phyloP scores from a whole-genome alignment of 2,329 filamentous ascomycete species.

The Seiridium cupressi region DNA sequence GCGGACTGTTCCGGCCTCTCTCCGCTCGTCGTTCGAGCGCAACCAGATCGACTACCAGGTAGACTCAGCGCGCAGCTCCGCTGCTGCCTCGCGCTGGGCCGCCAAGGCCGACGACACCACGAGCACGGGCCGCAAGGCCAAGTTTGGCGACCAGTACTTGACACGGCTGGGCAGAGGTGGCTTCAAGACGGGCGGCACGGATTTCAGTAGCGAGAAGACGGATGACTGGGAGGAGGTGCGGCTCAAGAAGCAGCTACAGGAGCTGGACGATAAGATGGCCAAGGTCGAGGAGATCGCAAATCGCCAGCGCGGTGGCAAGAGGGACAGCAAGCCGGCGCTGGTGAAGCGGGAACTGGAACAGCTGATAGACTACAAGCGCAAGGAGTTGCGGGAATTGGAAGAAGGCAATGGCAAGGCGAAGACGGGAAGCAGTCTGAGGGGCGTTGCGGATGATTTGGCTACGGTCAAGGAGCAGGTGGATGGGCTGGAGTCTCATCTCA shows the following conservation, averaged over 20 bases:
- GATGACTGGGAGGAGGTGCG: slow-evolving; percentile 98
- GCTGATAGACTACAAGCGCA: slow-evolving; percentile 90
- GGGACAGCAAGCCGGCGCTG: slow-evolving; percentile 81
- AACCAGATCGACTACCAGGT: slow-evolving; percentile 97
- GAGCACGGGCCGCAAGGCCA: slow-evolving; percentile 84
- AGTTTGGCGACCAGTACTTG: slow-evolving; percentile 96
- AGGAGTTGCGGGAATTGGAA: slow-evolving; percentile 73
- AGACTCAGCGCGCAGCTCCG: slow-evolving; percentile 66
- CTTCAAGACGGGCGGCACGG: slow-evolving; percentile 81
- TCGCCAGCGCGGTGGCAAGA: slow-evolving; percentile 59
- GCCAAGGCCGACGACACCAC: slow-evolving; percentile 77
- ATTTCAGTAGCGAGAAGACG: slow-evolving; percentile 81
- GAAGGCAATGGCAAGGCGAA: slow-evolving; percentile 67
- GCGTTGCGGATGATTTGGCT: slow-evolving; percentile 79
- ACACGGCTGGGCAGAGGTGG: slow-evolving; percentile 82
- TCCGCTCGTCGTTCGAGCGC: slow-evolving; percentile 88
- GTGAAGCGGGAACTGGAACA: slow-evolving; percentile 94
- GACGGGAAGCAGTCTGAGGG: slow-evolving; percentile 70
- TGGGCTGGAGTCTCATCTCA: slow-evolving; percentile 79
- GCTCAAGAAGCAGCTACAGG: slow-evolving; percentile 85
- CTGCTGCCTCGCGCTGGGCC: slow-evolving; percentile 73
- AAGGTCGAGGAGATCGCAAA: slow-evolving; percentile 75
- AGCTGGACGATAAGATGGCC: slow-evolving; percentile 84
- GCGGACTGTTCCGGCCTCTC: slow-evolving; percentile 83
- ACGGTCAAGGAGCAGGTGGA: slow-evolving; percentile 95